Evolutionary conservation across 1,139 yeast genomes (phyloP).

Genomic region (Pneumocystis murina): DNA sequence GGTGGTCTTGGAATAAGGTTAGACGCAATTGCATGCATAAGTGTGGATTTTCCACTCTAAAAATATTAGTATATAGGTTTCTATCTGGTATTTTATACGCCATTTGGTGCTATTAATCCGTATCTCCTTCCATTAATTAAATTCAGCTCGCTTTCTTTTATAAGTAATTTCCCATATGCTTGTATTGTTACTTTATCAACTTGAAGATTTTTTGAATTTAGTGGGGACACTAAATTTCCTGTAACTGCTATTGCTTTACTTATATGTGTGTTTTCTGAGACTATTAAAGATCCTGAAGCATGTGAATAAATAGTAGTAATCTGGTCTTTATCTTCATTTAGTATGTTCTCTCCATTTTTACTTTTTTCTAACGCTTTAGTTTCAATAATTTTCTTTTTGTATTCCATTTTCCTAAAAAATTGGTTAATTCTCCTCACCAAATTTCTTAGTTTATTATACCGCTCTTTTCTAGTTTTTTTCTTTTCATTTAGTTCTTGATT

Average conservation of each 20-base stretch:
- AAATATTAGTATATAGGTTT: neutral
- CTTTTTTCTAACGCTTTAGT: neutral
- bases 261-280: slow-evolving; percentile 9
- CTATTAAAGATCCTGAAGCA: slow-evolving; percentile 11
- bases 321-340: neutral
- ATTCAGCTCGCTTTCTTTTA: slow-evolving; percentile 82
- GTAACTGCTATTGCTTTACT: slow-evolving; percentile 13
- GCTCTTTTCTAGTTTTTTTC: neutral
- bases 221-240: slow-evolving; percentile 13
- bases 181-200: slow-evolving; percentile 13
- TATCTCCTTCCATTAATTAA: slow-evolving; percentile 94
- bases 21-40: slow-evolving; percentile 82
- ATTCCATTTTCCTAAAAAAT: neutral
- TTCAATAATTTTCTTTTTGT: neutral
- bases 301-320: slow-evolving; percentile 9
- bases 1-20: slow-evolving; percentile 93
- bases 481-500: slow-evolving; percentile 1
- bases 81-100: slow-evolving; percentile 35
- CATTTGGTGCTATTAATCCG: slow-evolving; percentile 93
- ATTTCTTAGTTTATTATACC: neutral
- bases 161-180: slow-evolving; percentile 63
- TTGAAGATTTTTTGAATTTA: slow-evolving; percentile 12
- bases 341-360: neutral
- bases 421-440: neutral
- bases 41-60: slow-evolving; percentile 76